Percentiles rank a stretch among this genome's conserved stretches.
Conservation (phyloP, 2,329 filamentous ascomycete genomes). For the Penicillium sp. region DNA sequence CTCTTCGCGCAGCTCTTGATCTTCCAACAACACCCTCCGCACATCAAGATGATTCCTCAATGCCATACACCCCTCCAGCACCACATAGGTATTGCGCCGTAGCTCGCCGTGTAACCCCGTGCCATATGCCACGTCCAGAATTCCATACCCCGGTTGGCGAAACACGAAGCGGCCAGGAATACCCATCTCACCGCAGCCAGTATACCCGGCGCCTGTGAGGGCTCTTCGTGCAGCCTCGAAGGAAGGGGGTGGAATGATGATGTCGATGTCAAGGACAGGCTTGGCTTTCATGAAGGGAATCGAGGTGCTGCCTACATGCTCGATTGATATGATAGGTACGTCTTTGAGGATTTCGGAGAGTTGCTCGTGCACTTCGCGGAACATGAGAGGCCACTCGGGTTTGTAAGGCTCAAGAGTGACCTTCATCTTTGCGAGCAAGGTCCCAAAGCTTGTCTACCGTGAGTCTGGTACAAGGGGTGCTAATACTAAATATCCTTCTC, state of each 20-base stretch:
- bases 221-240: background rate
- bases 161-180: conserved; percentile 1
- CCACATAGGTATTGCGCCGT: conserved; percentile 11
- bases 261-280: conserved; percentile 17
- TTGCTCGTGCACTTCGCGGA: background rate
- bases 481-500: too few species aligned
- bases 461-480: background rate
- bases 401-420: background rate
- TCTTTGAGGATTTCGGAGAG: background rate
- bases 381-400: background rate
- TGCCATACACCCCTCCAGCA: conserved; percentile 8
- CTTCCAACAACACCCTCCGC: conserved; percentile 8
- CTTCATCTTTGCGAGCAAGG: background rate
- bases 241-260: conserved; percentile 7
- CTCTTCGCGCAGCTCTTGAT: conserved; percentile 10
- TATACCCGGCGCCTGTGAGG: background rate
- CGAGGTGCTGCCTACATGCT: conserved; percentile 16
- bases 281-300: conserved; percentile 11
- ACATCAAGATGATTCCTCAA: conserved; percentile 16
- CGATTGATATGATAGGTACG: conserved; percentile 9
- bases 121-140: background rate
- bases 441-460: background rate
- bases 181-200: background rate
- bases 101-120: background rate
- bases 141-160: background rate